Evolutionary conservation across 768 basidiomycete species (phyloP).

Genomic region (Boletus rubroflammeus): DNA sequence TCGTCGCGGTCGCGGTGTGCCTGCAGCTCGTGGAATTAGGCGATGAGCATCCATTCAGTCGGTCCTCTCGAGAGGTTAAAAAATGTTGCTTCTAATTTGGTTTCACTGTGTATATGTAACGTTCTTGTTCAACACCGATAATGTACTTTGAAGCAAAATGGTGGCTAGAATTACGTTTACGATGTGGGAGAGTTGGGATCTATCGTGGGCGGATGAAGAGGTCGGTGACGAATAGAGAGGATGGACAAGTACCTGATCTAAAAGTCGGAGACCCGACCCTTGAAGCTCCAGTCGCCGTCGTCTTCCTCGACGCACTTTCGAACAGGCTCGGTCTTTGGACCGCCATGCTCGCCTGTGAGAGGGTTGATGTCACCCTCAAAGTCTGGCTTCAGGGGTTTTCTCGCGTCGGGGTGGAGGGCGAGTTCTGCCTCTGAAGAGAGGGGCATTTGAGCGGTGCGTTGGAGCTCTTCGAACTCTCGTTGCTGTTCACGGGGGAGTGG

Average conservation of each 20-base stretch:
- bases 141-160: slow-evolving; percentile 4
- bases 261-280: slow-evolving; percentile 86
- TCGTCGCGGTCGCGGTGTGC: slow-evolving; percentile 83
- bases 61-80: not conserved
- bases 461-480: slow-evolving; percentile 83
- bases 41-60: slow-evolving; percentile 43
- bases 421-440: slow-evolving; percentile 38
- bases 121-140: slow-evolving; percentile 4
- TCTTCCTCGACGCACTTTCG: slow-evolving; percentile 47
- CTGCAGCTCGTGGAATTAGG: slow-evolving; percentile 74
- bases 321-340: slow-evolving; percentile 85
- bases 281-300: slow-evolving; percentile 86
- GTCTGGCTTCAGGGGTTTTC: slow-evolving; percentile 52
- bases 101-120: slow-evolving; percentile 16
- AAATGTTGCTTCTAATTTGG: slow-evolving; percentile 7
- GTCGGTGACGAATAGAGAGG: not conserved
- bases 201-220: not conserved
- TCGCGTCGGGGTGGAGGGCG: slow-evolving; percentile 68
- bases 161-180: too few relatives aligned
- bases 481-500: slow-evolving; percentile 74
- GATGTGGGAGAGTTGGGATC: too few relatives aligned
- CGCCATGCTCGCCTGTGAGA: slow-evolving; percentile 77
- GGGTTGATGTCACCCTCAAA: slow-evolving; percentile 85
- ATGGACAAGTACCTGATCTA: slow-evolving; percentile 29
- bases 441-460: slow-evolving; percentile 54